Evolutionary conservation across 2,329 filamentous ascomycete genomes (phyloP).

Genomic region (Pseudopithomyces chartarum): DNA sequence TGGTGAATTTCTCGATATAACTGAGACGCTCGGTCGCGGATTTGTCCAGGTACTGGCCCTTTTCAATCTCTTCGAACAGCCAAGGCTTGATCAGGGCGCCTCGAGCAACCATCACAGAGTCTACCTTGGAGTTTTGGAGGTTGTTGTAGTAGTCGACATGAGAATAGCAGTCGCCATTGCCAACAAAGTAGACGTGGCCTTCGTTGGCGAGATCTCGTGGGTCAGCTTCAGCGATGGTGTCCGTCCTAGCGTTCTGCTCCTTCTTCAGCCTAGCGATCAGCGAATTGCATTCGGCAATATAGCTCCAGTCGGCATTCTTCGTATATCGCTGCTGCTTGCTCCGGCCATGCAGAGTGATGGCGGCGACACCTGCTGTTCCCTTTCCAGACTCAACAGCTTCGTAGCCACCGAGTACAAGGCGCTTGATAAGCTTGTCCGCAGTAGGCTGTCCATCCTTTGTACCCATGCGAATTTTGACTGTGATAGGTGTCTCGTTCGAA

Average conservation of each 20-base stretch:
- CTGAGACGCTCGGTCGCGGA: slow-evolving; percentile 81
- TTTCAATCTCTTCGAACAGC: slow-evolving; percentile 95
- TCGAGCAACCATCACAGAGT: slow-evolving; percentile 96
- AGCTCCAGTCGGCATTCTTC: slow-evolving; percentile 88
- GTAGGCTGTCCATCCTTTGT: slow-evolving; percentile 79
- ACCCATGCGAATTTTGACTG: slow-evolving; percentile 92
- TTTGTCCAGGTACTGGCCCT: slow-evolving; percentile 94
- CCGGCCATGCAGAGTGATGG: slow-evolving; percentile 93
- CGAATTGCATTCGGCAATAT: slow-evolving; percentile 87
- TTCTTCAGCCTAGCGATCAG: slow-evolving; percentile 81
- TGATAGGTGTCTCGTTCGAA: slow-evolving; percentile 88
- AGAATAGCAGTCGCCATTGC: slow-evolving; percentile 96
- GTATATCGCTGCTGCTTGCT: slow-evolving; percentile 95
- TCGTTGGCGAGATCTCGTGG: slow-evolving; percentile 70
- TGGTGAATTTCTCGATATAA: slow-evolving; percentile 87
- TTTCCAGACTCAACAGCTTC: slow-evolving; percentile 69
- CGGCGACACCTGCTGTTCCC: slow-evolving; percentile 76
- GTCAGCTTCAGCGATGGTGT: slow-evolving; percentile 81
- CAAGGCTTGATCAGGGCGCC: slow-evolving; percentile 97
- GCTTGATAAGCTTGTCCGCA: slow-evolving; percentile 79
- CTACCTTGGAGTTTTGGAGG: slow-evolving; percentile 77
- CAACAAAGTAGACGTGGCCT: slow-evolving; percentile 84
- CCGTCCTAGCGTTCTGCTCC: slow-evolving; percentile 67
- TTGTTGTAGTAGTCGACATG: slow-evolving; percentile 85
- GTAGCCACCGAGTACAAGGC: slow-evolving; percentile 77